phyloP scores from a whole-genome alignment of 2,329 filamentous ascomycete genomes.

The Raffaelea albimanens region DNA sequence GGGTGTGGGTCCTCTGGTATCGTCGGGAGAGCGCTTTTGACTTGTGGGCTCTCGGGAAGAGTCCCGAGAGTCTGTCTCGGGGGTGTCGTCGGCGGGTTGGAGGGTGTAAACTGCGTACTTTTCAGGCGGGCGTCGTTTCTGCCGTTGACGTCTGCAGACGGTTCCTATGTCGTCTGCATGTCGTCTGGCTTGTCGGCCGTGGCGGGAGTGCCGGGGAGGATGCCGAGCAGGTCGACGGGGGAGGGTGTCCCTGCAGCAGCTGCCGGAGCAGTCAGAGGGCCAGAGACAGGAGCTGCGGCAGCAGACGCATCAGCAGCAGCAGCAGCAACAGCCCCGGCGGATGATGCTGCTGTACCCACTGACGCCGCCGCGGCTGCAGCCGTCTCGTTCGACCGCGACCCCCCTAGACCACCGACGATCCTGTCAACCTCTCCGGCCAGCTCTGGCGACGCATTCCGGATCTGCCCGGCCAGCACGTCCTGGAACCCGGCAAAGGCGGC shows the following conservation, averaged over 20 bases:
- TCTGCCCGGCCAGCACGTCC: slow-evolving; percentile 52
- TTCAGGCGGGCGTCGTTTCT: too few species aligned
- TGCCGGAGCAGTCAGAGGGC: too few species aligned
- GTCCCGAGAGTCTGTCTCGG: too few species aligned
- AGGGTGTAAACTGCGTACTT: too few species aligned
- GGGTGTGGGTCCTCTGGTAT: too few species aligned
- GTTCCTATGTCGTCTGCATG: slow-evolving; percentile 6
- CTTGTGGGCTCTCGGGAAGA: too few species aligned
- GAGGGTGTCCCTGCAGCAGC: too few species aligned
- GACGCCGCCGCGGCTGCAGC: slow-evolving; percentile 17
- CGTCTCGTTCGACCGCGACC: slow-evolving; percentile 22
- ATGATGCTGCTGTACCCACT: background rate
- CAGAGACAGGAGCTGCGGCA: too few species aligned
- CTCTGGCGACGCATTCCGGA: slow-evolving; percentile 50
- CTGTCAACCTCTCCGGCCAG: slow-evolving; percentile 40
- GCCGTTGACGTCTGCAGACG: background rate
- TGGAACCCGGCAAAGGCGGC: slow-evolving; percentile 51
- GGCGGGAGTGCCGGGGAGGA: slow-evolving; percentile 10
- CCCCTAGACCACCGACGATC: too few species aligned
- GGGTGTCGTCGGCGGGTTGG: too few species aligned
- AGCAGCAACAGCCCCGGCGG: background rate
- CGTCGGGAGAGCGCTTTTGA: too few species aligned
- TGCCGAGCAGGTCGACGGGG: slow-evolving; percentile 12
- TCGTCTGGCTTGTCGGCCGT: background rate
- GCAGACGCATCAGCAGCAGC: background rate